Evolutionary conservation across 2,329 filamentous ascomycete species (phyloP).

Genomic region (Cadophora sp.): DNA sequence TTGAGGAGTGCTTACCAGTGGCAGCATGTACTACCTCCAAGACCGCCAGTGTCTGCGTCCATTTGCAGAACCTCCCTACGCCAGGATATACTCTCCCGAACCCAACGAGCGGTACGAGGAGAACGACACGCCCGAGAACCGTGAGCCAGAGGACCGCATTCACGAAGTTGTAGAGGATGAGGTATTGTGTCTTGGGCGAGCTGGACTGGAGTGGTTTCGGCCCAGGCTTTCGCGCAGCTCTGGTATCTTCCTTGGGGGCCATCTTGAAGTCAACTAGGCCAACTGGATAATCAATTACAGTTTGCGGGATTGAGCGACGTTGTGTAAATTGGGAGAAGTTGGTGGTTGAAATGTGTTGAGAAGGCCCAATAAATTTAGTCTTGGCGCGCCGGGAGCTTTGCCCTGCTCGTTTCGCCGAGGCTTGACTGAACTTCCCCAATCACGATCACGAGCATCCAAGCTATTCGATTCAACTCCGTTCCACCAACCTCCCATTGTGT

Average conservation of each 20-base stretch:
- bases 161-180: constrained; percentile 83
- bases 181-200: constrained; percentile 68
- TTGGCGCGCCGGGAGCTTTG: constrained; percentile 14
- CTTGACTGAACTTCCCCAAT: neutral
- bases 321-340: neutral
- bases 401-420: neutral
- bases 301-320: neutral
- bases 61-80: constrained; percentile 72
- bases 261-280: constrained; percentile 21
- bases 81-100: constrained; percentile 65
- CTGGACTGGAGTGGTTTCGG: constrained; percentile 46
- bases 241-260: constrained; percentile 26
- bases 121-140: constrained; percentile 72
- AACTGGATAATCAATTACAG: constrained; percentile 1
- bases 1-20: constrained; percentile 61
- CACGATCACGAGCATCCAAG: neutral
- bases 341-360: constrained; percentile 10
- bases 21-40: constrained; percentile 86
- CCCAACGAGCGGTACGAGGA: constrained; percentile 60
- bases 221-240: constrained; percentile 30
- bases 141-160: constrained; percentile 80
- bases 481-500: too few species aligned
- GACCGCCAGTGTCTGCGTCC: constrained; percentile 83
- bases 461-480: neutral
- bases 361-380: neutral